Conservation (phyloP, 2,329 filamentous ascomycete genomes). For the Fusarium torulosum region DNA sequence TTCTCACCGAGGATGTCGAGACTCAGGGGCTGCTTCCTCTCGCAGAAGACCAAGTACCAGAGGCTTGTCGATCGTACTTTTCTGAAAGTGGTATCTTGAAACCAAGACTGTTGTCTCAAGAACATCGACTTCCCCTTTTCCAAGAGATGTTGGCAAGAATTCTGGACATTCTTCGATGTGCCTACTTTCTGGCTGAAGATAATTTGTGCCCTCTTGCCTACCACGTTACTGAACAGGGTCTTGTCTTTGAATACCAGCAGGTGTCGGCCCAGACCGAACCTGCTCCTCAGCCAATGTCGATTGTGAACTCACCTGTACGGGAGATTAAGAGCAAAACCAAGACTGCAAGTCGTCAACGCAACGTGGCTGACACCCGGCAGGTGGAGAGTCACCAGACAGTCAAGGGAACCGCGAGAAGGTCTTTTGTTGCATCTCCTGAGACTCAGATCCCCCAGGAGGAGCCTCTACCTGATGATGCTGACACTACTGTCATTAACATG, state of each 20-base stretch:
- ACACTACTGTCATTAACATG: conserved; percentile 60
- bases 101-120: conserved; percentile 53
- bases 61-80: conserved; percentile 57
- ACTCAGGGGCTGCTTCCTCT: conserved; percentile 60
- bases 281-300: conserved; percentile 27
- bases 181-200: conserved; percentile 61
- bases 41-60: conserved; percentile 54
- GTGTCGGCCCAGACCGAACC: neutral
- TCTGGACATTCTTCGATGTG: conserved; percentile 63
- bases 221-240: conserved; percentile 45
- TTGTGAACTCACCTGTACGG: conserved; percentile 30
- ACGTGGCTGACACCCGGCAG: conserved; percentile 20
- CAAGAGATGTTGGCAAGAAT: conserved; percentile 61
- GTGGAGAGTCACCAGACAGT: conserved; percentile 12
- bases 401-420: conserved; percentile 12
- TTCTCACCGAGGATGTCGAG: conserved; percentile 65
- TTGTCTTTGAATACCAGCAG: conserved; percentile 53
- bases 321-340: conserved; percentile 21
- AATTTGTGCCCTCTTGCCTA: conserved; percentile 55
- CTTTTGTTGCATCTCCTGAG: conserved; percentile 21
- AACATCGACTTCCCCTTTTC: conserved; percentile 50
- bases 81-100: conserved; percentile 55
- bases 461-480: conserved; percentile 49
- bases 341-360: conserved; percentile 23
- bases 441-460: conserved; percentile 20